These are phyloP conservation scores for Sordariomycetes sp. DNA, from an alignment of 2,329 filamentous ascomycete species.

Conservation along the genomic window DNA sequence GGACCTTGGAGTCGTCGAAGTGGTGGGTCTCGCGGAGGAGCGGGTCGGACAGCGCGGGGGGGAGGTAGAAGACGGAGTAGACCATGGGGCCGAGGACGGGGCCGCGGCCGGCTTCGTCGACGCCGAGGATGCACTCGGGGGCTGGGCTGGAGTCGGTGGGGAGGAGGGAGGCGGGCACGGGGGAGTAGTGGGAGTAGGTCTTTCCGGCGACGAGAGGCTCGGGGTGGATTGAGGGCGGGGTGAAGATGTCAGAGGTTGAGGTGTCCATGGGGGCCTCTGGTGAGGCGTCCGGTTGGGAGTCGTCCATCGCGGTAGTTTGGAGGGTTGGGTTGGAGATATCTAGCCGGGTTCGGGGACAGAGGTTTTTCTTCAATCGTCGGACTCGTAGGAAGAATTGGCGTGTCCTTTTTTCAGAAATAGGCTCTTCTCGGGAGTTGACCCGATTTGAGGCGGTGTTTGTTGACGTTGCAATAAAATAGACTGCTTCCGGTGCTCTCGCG, in stretches of 20 bases:
- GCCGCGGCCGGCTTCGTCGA: conserved; percentile 89
- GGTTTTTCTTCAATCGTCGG: too few species aligned
- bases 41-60: conserved; percentile 56
- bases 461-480: background rate
- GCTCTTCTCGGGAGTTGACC: too few species aligned
- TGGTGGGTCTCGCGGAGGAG: conserved; percentile 70
- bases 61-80: conserved; percentile 65
- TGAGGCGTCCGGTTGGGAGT: conserved; percentile 3
- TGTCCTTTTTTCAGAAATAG: too few species aligned
- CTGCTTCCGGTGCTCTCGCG: too few species aligned
- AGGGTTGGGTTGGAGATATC: background rate
- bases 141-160: conserved; percentile 21
- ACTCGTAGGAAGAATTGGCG: too few species aligned
- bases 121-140: conserved; percentile 60
- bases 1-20: conserved; percentile 92
- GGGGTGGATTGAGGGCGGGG: conserved; percentile 59
- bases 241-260: conserved; percentile 27
- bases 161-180: conserved; percentile 52
- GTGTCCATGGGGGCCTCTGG: conserved; percentile 8
- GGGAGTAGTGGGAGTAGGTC: conserved; percentile 63
- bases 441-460: background rate
- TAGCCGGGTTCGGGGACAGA: too few species aligned
- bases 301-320: conserved; percentile 8
- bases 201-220: conserved; percentile 48
- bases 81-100: conserved; percentile 82